These are phyloP conservation scores for Pelargonium fulgidum DNA, from an alignment of 441 rosid species.

Conservation along the genomic window DNA sequence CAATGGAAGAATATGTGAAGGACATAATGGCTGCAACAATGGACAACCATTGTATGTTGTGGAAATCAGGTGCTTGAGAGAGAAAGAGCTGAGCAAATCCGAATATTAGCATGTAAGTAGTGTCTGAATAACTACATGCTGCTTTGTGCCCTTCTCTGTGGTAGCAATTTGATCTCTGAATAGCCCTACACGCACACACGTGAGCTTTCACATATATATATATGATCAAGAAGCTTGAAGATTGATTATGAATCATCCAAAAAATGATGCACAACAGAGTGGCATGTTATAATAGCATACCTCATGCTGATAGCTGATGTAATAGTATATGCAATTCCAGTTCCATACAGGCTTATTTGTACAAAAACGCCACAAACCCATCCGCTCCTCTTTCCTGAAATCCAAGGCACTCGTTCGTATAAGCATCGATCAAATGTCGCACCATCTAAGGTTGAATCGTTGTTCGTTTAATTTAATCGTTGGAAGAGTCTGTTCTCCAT, in stretches of 20 bases:
- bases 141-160: constrained; percentile 27
- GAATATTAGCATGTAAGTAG: constrained; percentile 40
- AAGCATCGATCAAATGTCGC: too few relatives aligned
- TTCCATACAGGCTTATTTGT: constrained; percentile 31
- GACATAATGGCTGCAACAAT: constrained; percentile 58
- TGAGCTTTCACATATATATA: too few relatives aligned
- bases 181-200: background rate
- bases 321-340: constrained; percentile 38
- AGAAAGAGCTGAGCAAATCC: constrained; percentile 42
- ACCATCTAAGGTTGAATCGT: too few relatives aligned
- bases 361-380: constrained; percentile 26
- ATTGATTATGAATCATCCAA: too few relatives aligned
- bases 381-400: constrained; percentile 36
- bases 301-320: constrained; percentile 46
- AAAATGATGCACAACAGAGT: too few relatives aligned
- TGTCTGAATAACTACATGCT: constrained; percentile 33
- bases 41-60: constrained; percentile 49
- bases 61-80: constrained; percentile 58
- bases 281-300: constrained; percentile 14
- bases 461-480: too few relatives aligned
- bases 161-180: background rate
- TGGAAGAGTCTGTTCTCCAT: too few relatives aligned
- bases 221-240: too few relatives aligned
- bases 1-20: constrained; percentile 50
- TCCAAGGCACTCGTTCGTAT: background rate